These are phyloP conservation scores for Chrysoporthe austroafricana DNA, from an alignment of 2,329 filamentous ascomycete species.

Conservation along the genomic window DNA sequence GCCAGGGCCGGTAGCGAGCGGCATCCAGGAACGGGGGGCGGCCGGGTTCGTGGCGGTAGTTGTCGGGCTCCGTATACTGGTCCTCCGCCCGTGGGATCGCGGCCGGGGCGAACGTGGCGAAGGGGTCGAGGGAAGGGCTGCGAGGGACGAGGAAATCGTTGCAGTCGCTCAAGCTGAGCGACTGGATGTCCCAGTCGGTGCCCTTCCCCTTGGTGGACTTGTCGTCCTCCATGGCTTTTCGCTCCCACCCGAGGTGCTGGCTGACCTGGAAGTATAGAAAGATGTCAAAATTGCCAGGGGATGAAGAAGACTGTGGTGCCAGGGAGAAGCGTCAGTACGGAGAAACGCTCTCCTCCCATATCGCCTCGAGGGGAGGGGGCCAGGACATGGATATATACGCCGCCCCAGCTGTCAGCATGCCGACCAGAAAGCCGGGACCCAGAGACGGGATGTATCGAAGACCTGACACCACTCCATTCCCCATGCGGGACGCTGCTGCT, in stretches of 20 bases:
- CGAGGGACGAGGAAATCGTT: neutral
- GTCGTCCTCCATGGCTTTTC: constrained; percentile 12
- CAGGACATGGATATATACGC: neutral
- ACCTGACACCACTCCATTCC: neutral
- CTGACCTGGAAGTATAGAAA: constrained; percentile 5
- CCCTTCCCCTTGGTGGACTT: constrained; percentile 5
- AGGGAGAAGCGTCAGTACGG: neutral
- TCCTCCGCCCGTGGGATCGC: neutral
- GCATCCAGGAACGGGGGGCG: neutral
- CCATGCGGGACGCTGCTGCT: neutral
- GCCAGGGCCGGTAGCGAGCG: neutral
- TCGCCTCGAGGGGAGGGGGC: neutral
- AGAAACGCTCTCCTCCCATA: neutral
- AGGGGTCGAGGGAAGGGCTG: neutral
- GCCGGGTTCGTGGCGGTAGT: neutral
- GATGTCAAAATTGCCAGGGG: neutral
- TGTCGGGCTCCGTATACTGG: neutral
- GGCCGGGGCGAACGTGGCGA: neutral
- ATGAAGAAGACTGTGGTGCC: neutral
- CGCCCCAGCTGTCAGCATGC: neutral
- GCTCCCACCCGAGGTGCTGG: constrained; percentile 6
- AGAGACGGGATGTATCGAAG: neutral
- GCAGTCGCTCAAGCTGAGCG: constrained; percentile 15
- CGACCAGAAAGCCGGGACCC: neutral
- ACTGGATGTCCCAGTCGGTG: neutral